phyloP scores from a whole-genome alignment of 2,329 filamentous ascomycete genomes.

The Alternaria alternata region DNA sequence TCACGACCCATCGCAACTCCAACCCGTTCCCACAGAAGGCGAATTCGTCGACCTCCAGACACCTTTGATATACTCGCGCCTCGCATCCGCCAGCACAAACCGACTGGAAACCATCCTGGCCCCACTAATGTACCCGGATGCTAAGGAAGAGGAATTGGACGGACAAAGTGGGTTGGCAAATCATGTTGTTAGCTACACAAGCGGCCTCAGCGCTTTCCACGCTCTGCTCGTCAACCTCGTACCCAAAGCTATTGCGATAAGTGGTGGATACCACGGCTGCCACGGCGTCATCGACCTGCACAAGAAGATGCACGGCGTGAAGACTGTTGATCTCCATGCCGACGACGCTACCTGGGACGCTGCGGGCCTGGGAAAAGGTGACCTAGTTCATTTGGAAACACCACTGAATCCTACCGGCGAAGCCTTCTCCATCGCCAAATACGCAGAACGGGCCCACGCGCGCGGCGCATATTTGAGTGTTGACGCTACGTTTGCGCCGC shows the following conservation, averaged over 20 bases:
- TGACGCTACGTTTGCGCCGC: constrained; percentile 92
- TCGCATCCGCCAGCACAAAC: constrained; percentile 78
- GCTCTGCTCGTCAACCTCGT: constrained; percentile 84
- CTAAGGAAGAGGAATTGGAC: constrained; percentile 22
- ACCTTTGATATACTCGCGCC: constrained; percentile 76
- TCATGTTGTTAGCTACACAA: constrained; percentile 78
- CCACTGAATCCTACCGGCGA: constrained; percentile 90
- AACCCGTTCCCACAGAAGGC: constrained; percentile 58
- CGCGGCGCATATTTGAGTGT: constrained; percentile 80
- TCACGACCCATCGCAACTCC: constrained; percentile 71
- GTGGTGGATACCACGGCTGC: constrained; percentile 90
- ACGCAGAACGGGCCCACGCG: constrained; percentile 74
- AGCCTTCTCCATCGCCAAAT: constrained; percentile 75
- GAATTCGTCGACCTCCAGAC: constrained; percentile 38
- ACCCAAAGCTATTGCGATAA: constrained; percentile 82
- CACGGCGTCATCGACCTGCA: constrained; percentile 83
- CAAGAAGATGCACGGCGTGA: constrained; percentile 76
- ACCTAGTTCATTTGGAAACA: constrained; percentile 91
- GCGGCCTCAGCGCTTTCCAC: constrained; percentile 88
- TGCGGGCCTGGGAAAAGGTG: constrained; percentile 74
- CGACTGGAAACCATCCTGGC: constrained; percentile 86
- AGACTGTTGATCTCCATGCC: constrained; percentile 71
- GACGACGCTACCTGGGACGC: constrained; percentile 64
- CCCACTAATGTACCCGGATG: constrained; percentile 69
- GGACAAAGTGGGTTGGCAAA: constrained; percentile 31